phyloP scores from a whole-genome alignment of 768 basidiomycete species.

The Russula sp. region DNA sequence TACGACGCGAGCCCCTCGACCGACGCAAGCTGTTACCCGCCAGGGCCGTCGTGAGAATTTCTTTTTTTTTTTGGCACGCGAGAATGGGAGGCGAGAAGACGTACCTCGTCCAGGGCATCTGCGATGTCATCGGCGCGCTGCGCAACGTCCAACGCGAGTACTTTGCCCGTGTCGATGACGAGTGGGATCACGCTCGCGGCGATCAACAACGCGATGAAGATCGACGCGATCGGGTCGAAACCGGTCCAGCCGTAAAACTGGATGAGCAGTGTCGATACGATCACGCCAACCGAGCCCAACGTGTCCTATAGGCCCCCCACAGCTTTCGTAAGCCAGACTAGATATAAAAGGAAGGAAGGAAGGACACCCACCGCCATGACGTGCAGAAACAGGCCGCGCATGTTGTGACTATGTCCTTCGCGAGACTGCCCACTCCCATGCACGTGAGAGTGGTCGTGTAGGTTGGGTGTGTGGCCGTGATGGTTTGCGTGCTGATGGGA shows the following conservation, averaged over 20 bases:
- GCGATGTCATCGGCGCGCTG: slow-evolving; percentile 50
- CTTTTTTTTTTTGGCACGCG: neutral
- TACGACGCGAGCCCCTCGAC: slow-evolving; percentile 82
- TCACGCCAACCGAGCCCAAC: slow-evolving; percentile 95
- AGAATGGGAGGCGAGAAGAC: slow-evolving; percentile 20
- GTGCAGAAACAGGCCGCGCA: slow-evolving; percentile 97
- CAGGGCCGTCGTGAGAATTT: neutral
- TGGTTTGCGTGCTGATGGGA: slow-evolving; percentile 35
- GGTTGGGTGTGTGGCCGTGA: slow-evolving; percentile 36
- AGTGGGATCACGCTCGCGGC: slow-evolving; percentile 94
- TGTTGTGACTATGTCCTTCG: slow-evolving; percentile 94
- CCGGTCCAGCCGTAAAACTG: slow-evolving; percentile 98
- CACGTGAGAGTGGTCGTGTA: slow-evolving; percentile 47
- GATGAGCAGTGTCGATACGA: slow-evolving; percentile 92
- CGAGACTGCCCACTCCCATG: slow-evolving; percentile 42
- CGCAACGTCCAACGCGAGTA: slow-evolving; percentile 84
- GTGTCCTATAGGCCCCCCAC: slow-evolving; percentile 58
- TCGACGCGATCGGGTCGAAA: slow-evolving; percentile 95
- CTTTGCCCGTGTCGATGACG: slow-evolving; percentile 86
- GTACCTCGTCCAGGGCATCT: slow-evolving; percentile 57
- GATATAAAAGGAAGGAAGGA: neutral
- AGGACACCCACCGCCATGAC: slow-evolving; percentile 76
- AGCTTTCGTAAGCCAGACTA: slow-evolving; percentile 17
- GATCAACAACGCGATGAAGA: slow-evolving; percentile 94
- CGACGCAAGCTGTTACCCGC: slow-evolving; percentile 47